Evolutionary conservation across 2,329 filamentous ascomycete genomes (phyloP).

Genomic region (Fusarium clavum): DNA sequence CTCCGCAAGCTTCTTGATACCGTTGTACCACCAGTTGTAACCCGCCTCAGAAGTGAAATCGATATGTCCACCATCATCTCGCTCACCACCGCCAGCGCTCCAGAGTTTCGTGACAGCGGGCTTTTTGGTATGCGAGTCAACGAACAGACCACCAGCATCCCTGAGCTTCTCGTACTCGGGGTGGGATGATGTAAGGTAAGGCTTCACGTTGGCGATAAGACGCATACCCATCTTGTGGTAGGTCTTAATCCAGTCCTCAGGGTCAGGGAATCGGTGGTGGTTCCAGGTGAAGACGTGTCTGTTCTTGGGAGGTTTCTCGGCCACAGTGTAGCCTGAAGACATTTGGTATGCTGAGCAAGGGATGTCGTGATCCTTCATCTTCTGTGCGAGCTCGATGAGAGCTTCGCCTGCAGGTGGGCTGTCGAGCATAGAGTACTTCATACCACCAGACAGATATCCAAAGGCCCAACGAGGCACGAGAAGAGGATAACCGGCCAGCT

Average conservation of each 20-base stretch:
- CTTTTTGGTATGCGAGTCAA: constrained; percentile 63
- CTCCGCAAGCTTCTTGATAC: constrained; percentile 70
- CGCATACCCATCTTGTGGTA: constrained; percentile 74
- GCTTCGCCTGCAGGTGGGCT: constrained; percentile 66
- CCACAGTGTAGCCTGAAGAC: constrained; percentile 78
- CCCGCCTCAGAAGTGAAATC: constrained; percentile 77
- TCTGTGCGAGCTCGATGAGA: constrained; percentile 69
- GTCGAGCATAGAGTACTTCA: constrained; percentile 65
- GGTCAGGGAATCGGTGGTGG: constrained; percentile 74
- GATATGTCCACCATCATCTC: constrained; percentile 76
- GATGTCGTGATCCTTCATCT: constrained; percentile 73
- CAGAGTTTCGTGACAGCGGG: constrained; percentile 73
- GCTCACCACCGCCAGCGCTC: constrained; percentile 78
- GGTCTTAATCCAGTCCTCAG: constrained; percentile 69
- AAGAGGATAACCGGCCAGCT: constrained; percentile 74
- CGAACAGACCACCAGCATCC: constrained; percentile 72
- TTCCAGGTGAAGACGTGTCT: constrained; percentile 79
- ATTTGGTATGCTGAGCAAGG: constrained; percentile 79
- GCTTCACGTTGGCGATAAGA: constrained; percentile 78
- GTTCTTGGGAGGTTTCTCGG: constrained; percentile 74
- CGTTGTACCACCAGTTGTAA: constrained; percentile 78
- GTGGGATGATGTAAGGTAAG: constrained; percentile 75
- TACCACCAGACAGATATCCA: constrained; percentile 76
- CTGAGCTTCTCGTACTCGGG: constrained; percentile 73
- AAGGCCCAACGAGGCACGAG: constrained; percentile 79